These are phyloP conservation scores for Ophiostoma pallidulum DNA, from an alignment of 2,329 filamentous ascomycete species.

Conservation along the genomic window DNA sequence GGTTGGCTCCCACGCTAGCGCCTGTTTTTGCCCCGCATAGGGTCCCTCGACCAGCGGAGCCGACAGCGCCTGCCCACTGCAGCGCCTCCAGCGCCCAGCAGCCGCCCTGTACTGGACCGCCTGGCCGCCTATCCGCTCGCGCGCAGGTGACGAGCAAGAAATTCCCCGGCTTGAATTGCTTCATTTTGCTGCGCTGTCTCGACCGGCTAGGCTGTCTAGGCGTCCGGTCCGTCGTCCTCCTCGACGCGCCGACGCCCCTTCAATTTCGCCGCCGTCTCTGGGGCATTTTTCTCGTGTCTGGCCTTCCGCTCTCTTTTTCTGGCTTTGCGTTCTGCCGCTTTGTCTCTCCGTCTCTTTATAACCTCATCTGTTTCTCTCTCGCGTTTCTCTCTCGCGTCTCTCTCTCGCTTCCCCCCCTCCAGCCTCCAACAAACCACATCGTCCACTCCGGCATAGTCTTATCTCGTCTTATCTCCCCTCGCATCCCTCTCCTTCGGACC, in stretches of 20 bases:
- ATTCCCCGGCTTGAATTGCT: slow-evolving; percentile 7
- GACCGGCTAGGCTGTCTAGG: neutral
- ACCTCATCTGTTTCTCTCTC: neutral
- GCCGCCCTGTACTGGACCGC: neutral
- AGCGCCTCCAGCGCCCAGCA: too few species aligned
- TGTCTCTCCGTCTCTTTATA: neutral
- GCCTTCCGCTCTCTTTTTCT: too few species aligned
- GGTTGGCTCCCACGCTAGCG: slow-evolving; percentile 1
- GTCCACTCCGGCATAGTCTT: neutral
- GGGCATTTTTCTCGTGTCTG: too few species aligned
- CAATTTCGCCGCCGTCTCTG: too few species aligned
- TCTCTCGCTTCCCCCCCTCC: neutral
- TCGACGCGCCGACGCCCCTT: neutral
- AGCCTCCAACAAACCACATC: neutral
- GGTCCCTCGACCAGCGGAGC: too few species aligned
- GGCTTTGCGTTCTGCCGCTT: neutral
- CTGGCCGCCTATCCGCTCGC: neutral
- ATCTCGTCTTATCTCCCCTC: slow-evolving; percentile 7
- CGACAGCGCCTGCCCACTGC: too few species aligned
- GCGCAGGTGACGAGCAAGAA: slow-evolving; percentile 2
- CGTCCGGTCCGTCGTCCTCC: neutral
- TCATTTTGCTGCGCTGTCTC: neutral
- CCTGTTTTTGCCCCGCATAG: neutral
- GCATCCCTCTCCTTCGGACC: slow-evolving; percentile 4
- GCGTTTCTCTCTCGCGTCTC: neutral